Conservation (phyloP, 345 rosid genomes). For the Dimocarpus longan region DNA sequence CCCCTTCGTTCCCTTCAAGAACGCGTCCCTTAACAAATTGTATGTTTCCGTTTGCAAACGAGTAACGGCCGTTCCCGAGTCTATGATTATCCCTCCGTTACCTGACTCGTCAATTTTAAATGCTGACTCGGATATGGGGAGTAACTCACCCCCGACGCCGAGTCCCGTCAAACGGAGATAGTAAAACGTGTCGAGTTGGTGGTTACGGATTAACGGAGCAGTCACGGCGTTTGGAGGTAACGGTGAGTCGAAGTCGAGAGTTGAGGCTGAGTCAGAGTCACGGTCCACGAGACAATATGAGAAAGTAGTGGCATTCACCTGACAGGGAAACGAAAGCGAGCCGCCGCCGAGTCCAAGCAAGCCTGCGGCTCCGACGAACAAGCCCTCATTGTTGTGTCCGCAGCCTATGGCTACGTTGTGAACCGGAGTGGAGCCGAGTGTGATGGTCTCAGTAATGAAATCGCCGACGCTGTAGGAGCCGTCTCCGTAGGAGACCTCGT, state of each 20-base stretch:
- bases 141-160: conserved; percentile 70
- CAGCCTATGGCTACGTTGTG: conserved; percentile 75
- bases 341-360: conserved; percentile 93
- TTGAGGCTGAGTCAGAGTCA: conserved; percentile 79
- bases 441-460: conserved; percentile 71
- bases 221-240: conserved; percentile 54
- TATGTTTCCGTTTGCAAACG: conserved; percentile 64
- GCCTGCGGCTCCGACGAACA: conserved; percentile 86
- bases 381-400: conserved; percentile 81
- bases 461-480: conserved; percentile 91
- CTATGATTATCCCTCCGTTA: conserved; percentile 76
- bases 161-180: conserved; percentile 68
- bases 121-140: conserved; percentile 49
- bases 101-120: conserved; percentile 72
- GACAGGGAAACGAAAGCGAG: conserved; percentile 70
- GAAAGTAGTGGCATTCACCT: conserved; percentile 63
- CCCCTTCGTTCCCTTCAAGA: conserved; percentile 48
- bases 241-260: conserved; percentile 57
- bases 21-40: conserved; percentile 60
- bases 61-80: conserved; percentile 92
- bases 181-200: conserved; percentile 69
- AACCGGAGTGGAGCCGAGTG: conserved; percentile 62
- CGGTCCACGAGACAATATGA: conserved; percentile 93
- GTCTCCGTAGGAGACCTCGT: conserved; percentile 87
- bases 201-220: conserved; percentile 72